Evolutionary conservation across 2,329 filamentous ascomycete genomes (phyloP).

Genomic region (Venturiaceae sp.): DNA sequence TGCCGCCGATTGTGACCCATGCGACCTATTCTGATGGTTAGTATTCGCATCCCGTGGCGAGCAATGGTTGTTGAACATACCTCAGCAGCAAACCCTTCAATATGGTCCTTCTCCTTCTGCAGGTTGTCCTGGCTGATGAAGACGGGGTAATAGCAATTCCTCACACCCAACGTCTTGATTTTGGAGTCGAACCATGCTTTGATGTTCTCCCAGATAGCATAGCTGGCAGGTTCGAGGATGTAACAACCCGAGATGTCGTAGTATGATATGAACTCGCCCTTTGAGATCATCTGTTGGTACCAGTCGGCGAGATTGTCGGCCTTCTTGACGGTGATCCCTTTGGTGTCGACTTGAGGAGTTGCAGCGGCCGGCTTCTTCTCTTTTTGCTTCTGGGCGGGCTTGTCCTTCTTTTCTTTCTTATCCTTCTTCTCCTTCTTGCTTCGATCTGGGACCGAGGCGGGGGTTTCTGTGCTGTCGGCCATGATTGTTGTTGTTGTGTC

Average conservation of each 20-base stretch:
- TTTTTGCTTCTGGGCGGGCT: slow-evolving; percentile 27
- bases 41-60: too few relatives aligned
- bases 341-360: slow-evolving; percentile 34
- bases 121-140: slow-evolving; percentile 90
- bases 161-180: slow-evolving; percentile 71
- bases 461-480: background rate
- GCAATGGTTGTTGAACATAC: too few relatives aligned
- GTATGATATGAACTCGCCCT: slow-evolving; percentile 96
- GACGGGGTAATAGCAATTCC: slow-evolving; percentile 89
- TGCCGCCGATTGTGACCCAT: slow-evolving; percentile 49
- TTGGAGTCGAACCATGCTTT: slow-evolving; percentile 48
- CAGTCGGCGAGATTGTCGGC: slow-evolving; percentile 77
- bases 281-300: slow-evolving; percentile 97
- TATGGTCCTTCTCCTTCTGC: slow-evolving; percentile 81
- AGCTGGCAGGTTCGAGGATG: slow-evolving; percentile 67
- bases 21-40: slow-evolving; percentile 45
- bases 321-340: slow-evolving; percentile 77
- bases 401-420: slow-evolving; percentile 12
- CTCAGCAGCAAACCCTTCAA: slow-evolving; percentile 89
- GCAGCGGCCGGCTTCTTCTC: slow-evolving; percentile 49
- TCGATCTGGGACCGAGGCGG: background rate
- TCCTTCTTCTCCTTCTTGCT: slow-evolving; percentile 8
- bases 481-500: background rate
- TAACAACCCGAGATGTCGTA: slow-evolving; percentile 98
- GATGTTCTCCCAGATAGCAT: slow-evolving; percentile 59